These are phyloP conservation scores for Stachybotrys elegans DNA, from an alignment of 2,329 filamentous ascomycete genomes.

Conservation along the genomic window DNA sequence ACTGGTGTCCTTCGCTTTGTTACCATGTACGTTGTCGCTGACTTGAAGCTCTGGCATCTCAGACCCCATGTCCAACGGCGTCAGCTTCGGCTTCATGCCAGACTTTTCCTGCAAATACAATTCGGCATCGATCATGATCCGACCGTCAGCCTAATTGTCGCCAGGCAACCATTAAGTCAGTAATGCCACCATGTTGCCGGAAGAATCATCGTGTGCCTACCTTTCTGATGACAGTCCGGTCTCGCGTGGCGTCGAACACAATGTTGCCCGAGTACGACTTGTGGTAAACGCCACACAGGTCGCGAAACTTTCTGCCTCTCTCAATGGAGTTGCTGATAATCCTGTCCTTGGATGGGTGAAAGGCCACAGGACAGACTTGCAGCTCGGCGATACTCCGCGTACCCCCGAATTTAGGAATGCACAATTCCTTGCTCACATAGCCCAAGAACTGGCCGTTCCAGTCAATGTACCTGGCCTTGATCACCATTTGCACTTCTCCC, in stretches of 20 bases:
- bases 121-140: conserved; percentile 8
- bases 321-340: conserved; percentile 1
- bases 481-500: no score
- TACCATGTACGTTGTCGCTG: no score
- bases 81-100: no score
- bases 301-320: conserved; percentile 7
- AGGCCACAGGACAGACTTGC: conserved; percentile 2
- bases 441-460: conserved; percentile 5
- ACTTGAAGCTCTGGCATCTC: no score
- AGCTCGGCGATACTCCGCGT: conserved; percentile 6
- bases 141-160: conserved; percentile 24
- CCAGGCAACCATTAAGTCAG: background rate
- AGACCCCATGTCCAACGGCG: no score
- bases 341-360: background rate
- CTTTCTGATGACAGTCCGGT: conserved; percentile 28
- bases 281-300: conserved; percentile 5
- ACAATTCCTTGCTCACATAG: background rate
- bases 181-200: background rate
- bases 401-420: conserved; percentile 2
- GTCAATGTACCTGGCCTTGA: conserved; percentile 4
- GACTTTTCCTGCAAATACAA: no score
- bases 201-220: background rate
- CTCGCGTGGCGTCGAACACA: conserved; percentile 19
- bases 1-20: no score
- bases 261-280: conserved; percentile 18